phyloP scores from a whole-genome alignment of 2,329 filamentous ascomycete genomes.

The Arthrobotrys musiformis region DNA sequence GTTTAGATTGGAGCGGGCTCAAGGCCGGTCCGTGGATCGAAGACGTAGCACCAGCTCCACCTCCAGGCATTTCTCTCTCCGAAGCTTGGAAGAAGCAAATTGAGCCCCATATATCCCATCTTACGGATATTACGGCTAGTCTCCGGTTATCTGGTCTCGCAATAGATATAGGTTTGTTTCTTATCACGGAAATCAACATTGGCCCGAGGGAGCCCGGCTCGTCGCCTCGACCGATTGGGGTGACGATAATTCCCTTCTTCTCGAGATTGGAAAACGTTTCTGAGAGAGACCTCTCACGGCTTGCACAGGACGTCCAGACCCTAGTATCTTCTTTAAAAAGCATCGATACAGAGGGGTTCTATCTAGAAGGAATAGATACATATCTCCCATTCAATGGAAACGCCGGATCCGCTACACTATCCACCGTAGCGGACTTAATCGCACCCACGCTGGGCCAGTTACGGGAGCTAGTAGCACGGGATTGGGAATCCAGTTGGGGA shows the following conservation, averaged over 20 bases:
- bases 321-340: not conserved
- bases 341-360: not conserved
- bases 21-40: no score
- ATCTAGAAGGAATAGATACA: not conserved
- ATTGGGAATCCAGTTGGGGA: no score
- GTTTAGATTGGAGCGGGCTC: no score
- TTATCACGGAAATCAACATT: not conserved
- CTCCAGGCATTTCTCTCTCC: not conserved
- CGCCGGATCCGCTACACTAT: no score
- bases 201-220: not conserved
- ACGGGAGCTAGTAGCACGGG: not conserved
- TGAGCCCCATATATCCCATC: not conserved
- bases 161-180: not conserved
- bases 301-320: not conserved
- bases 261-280: not conserved
- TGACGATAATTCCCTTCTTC: not conserved
- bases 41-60: not conserved
- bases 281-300: not conserved
- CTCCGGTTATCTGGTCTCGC: not conserved
- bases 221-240: not conserved
- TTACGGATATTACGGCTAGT: not conserved
- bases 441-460: not conserved
- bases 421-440: not conserved
- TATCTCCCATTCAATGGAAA: not conserved
- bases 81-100: not conserved